phyloP scores from a whole-genome alignment of 192 early-diverging fungal species.

The Chytriomyces sp. region DNA sequence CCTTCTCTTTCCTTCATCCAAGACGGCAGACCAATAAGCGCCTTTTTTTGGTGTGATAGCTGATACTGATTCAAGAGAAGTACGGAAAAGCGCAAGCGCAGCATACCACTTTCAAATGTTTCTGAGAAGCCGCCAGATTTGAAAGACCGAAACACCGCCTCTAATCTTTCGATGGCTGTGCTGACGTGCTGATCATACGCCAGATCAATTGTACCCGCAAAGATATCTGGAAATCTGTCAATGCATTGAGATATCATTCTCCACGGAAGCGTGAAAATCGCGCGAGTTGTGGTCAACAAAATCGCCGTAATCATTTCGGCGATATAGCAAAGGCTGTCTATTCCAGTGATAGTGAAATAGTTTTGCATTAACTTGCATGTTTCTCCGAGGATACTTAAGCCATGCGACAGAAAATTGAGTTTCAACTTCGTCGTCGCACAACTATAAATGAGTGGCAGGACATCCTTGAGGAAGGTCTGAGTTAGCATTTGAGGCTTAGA shows the following conservation, averaged over 20 bases:
- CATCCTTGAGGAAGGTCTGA: not conserved
- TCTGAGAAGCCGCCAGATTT: not conserved
- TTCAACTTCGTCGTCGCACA: not conserved
- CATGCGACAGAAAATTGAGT: conserved; percentile 1
- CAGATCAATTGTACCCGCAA: not conserved
- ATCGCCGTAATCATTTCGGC: conserved; percentile 6
- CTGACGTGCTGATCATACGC: not conserved
- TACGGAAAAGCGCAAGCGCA: not conserved
- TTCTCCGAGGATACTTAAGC: not conserved
- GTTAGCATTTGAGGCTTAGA: no score
- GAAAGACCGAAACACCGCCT: not conserved
- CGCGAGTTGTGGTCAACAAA: not conserved
- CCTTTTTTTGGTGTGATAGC: not conserved
- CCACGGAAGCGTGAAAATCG: conserved; percentile 4
- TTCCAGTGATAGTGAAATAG: not conserved
- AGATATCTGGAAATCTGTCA: not conserved
- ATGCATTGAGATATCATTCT: not conserved
- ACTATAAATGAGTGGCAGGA: not conserved
- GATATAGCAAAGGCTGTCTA: not conserved
- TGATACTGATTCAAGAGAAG: conserved; percentile 8
- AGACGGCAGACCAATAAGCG: not conserved
- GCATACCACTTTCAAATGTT: not conserved
- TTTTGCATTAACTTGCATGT: not conserved
- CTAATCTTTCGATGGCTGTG: not conserved
- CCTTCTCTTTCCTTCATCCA: not conserved